Evolutionary conservation across 306 rosid genomes (phyloP).

Genomic region (Vigna angularis): DNA sequence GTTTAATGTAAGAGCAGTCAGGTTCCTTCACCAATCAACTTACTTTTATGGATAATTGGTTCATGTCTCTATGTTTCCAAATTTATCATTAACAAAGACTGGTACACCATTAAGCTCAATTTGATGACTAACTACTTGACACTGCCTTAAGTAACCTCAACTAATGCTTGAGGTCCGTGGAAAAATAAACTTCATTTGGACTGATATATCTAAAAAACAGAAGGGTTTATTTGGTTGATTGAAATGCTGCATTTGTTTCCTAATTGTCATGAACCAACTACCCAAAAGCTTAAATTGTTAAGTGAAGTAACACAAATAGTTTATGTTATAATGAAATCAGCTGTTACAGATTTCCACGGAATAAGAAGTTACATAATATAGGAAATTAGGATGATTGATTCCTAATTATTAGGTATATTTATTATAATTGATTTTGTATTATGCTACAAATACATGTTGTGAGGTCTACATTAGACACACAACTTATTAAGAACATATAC

Average conservation of each 20-base stretch:
- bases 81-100: conserved; percentile 25
- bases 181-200: conserved; percentile 19
- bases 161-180: conserved; percentile 15
- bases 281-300: conserved; percentile 6
- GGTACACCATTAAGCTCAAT: neutral
- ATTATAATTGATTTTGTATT: no score
- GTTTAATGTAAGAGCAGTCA: neutral
- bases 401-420: no score
- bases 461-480: no score
- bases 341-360: no score
- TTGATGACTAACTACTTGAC: conserved; percentile 6
- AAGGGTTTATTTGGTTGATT: conserved; percentile 24
- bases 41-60: neutral
- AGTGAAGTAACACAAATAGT: neutral
- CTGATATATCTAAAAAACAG: neutral
- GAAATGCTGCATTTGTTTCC: conserved; percentile 3
- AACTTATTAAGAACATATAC: no score
- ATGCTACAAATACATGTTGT: no score
- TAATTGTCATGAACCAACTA: conserved; percentile 5
- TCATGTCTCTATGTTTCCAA: conserved; percentile 12
- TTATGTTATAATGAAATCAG: no score
- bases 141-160: conserved; percentile 7
- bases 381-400: no score
- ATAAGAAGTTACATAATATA: no score
- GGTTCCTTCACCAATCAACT: neutral